Conservation (phyloP, 164 flowering plant species). For the Brasenia schreberi region DNA sequence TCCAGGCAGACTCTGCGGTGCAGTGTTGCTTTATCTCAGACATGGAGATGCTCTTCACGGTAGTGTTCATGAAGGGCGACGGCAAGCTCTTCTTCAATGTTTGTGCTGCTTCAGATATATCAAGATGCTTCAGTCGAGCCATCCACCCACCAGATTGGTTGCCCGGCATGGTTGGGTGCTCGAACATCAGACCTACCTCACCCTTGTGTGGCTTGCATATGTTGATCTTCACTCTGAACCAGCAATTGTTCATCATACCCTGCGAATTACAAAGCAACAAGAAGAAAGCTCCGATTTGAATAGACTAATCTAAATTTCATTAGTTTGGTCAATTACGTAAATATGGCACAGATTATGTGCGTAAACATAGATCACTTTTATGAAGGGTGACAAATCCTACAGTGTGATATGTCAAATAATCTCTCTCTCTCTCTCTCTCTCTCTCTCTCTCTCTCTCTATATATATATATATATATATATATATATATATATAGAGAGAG, state of each 20-base stretch:
- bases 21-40: conserved; percentile 68
- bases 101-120: conserved; percentile 25
- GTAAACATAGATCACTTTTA: too few species aligned
- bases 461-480: too few species aligned
- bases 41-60: conserved; percentile 36
- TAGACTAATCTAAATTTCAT: too few species aligned
- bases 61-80: conserved; percentile 72
- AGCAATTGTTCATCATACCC: conserved; percentile 99
- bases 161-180: conserved; percentile 83
- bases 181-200: conserved; percentile 79
- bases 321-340: too few species aligned
- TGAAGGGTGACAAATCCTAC: too few species aligned
- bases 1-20: conserved; percentile 80
- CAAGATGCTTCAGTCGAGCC: conserved; percentile 52
- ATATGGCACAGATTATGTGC: too few species aligned
- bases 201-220: conserved; percentile 67
- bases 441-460: too few species aligned
- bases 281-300: too few species aligned
- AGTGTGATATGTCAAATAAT: too few species aligned
- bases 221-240: conserved; percentile 77
- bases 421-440: too few species aligned
- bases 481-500: too few species aligned
- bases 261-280: conserved; percentile 9
- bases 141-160: conserved; percentile 97
- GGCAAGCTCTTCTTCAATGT: conserved; percentile 60